phyloP scores from a whole-genome alignment of 2,329 filamentous ascomycete species.

The Arachnomyces sp. region DNA sequence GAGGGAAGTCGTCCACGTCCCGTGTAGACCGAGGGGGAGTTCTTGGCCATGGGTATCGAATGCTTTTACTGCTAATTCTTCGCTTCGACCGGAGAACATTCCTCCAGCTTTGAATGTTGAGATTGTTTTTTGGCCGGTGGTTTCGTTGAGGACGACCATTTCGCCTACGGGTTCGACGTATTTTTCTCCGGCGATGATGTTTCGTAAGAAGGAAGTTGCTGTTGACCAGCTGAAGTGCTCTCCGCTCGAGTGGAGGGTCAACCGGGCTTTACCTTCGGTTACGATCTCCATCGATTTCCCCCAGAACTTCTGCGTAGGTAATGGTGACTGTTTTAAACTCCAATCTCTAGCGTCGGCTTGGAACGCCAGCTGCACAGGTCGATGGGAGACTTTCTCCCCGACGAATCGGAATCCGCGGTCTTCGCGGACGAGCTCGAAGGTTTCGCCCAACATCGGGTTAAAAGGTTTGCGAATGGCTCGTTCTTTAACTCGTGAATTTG shows the following conservation, averaged over 20 bases:
- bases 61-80: conserved; percentile 74
- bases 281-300: conserved; percentile 92
- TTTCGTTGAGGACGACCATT: conserved; percentile 80
- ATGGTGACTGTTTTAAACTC: conserved; percentile 80
- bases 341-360: conserved; percentile 81
- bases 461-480: conserved; percentile 92
- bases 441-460: conserved; percentile 93
- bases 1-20: conserved; percentile 77
- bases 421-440: conserved; percentile 81
- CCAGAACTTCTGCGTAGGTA: conserved; percentile 95
- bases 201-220: conserved; percentile 83
- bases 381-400: conserved; percentile 91
- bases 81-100: conserved; percentile 91
- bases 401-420: conserved; percentile 82
- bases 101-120: conserved; percentile 89
- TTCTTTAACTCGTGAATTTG: conserved; percentile 73
- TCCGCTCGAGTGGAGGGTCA: conserved; percentile 64
- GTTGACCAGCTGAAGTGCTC: conserved; percentile 84
- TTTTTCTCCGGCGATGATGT: conserved; percentile 96
- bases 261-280: conserved; percentile 76
- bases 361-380: conserved; percentile 84
- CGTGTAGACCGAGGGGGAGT: conserved; percentile 59
- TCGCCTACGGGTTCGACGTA: conserved; percentile 91
- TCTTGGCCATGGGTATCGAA: conserved; percentile 58
- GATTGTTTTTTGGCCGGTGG: conserved; percentile 70